These are phyloP conservation scores for Trifolium fragiferum DNA, from an alignment of 306 rosid genomes.

Conservation along the genomic window DNA sequence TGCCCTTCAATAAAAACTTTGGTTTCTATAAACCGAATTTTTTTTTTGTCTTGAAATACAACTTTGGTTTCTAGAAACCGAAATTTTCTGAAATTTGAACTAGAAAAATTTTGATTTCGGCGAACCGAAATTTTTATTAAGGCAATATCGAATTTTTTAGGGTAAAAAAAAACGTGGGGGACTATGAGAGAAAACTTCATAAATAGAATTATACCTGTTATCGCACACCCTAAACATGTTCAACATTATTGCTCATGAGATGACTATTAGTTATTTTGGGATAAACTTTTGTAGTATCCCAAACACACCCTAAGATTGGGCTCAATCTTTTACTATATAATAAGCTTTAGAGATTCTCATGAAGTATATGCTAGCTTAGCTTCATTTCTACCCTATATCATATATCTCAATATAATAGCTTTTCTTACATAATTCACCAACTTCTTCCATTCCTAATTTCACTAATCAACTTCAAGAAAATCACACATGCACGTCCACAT, in stretches of 20 bases:
- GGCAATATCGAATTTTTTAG: no score
- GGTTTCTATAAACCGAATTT: no score
- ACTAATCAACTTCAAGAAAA: not conserved
- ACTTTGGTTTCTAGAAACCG: no score
- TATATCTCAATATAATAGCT: not conserved
- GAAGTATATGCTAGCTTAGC: constrained; percentile 14
- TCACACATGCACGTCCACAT: constrained; percentile 58
- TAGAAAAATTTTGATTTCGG: no score
- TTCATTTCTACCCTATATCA: constrained; percentile 5
- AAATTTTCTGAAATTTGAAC: no score
- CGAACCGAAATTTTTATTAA: no score
- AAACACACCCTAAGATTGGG: constrained; percentile 1
- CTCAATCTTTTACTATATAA: constrained; percentile 43
- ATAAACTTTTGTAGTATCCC: not conserved
- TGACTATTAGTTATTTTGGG: not conserved
- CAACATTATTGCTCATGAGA: not conserved
- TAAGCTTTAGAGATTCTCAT: constrained; percentile 43
- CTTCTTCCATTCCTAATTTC: constrained; percentile 28
- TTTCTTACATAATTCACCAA: constrained; percentile 33
- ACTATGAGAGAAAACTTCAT: no score
- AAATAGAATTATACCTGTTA: no score
- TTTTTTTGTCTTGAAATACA: no score
- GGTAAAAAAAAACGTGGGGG: no score
- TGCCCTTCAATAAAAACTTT: no score
- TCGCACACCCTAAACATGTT: not conserved